A percentile compares a stretch with the other conserved stretches of the same genome.
Conservation (phyloP, 495 filamentous ascomycete genomes). For the Massariosphaeria phaeospora region DNA sequence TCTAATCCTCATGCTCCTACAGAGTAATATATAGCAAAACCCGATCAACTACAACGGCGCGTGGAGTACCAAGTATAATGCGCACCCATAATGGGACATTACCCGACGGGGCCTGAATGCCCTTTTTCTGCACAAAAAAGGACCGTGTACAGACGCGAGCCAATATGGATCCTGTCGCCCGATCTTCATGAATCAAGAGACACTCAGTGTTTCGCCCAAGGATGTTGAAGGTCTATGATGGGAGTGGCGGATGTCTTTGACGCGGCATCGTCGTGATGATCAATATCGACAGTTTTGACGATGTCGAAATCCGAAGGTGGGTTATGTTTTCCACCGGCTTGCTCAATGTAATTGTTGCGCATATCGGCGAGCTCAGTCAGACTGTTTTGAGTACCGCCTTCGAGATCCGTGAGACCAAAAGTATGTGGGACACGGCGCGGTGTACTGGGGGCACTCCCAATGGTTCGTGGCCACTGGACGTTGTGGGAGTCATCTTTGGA, state of each 20-base stretch:
- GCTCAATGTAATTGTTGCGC: background rate
- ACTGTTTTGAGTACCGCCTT: background rate
- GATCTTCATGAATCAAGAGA: too few relatives aligned
- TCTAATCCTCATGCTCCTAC: too few relatives aligned
- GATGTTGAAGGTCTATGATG: background rate
- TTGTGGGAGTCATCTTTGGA: background rate
- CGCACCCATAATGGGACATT: too few relatives aligned
- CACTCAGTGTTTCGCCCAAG: background rate
- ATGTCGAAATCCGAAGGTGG: too few relatives aligned
- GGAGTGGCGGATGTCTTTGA: background rate
- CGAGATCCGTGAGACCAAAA: background rate
- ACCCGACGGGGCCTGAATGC: too few relatives aligned
- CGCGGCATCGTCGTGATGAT: background rate
- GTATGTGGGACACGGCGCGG: too few relatives aligned
- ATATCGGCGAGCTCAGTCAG: background rate
- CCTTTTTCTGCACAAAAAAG: too few relatives aligned
- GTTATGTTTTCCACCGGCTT: background rate
- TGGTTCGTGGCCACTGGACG: background rate
- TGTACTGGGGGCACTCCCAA: background rate
- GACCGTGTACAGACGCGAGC: too few relatives aligned
- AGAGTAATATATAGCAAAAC: too few relatives aligned
- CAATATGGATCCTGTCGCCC: too few relatives aligned
- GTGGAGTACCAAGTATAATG: too few relatives aligned
- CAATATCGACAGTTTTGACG: background rate
- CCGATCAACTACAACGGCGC: too few relatives aligned